Conservation (phyloP, 2,329 filamentous ascomycete species). For the Penicillium hordei region DNA sequence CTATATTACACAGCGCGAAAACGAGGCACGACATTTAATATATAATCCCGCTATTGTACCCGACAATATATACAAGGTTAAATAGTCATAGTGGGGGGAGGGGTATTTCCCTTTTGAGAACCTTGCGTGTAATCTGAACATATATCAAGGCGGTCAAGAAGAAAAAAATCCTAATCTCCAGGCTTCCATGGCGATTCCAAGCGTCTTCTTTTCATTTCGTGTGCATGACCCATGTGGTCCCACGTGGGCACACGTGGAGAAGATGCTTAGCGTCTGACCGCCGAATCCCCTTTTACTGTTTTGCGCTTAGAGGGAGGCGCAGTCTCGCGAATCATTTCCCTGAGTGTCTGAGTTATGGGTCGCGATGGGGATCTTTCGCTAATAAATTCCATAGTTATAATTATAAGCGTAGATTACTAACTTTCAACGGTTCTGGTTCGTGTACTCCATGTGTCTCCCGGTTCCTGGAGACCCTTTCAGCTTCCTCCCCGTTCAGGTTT, state of each 20-base stretch:
- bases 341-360: not conserved
- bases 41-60: not conserved
- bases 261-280: constrained; percentile 22
- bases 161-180: not conserved
- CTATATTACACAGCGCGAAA: not conserved
- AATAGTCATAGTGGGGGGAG: constrained; percentile 3
- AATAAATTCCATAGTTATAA: constrained; percentile 1
- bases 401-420: not conserved
- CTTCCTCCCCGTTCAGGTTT: not conserved
- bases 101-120: not conserved
- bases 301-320: constrained; percentile 13
- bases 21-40: not conserved
- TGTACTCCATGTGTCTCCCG: not conserved
- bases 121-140: not conserved
- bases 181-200: constrained; percentile 30
- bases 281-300: constrained; percentile 11
- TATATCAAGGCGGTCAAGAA: not conserved
- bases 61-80: not conserved
- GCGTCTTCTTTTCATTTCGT: constrained; percentile 24
- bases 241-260: constrained; percentile 40
- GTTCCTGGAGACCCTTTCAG: constrained; percentile 1
- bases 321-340: constrained; percentile 11
- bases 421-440: not conserved
- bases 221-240: constrained; percentile 33
- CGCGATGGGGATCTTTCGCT: not conserved